phyloP scores from a whole-genome alignment of 306 rosid genomes.

The Fagus sylvatica region DNA sequence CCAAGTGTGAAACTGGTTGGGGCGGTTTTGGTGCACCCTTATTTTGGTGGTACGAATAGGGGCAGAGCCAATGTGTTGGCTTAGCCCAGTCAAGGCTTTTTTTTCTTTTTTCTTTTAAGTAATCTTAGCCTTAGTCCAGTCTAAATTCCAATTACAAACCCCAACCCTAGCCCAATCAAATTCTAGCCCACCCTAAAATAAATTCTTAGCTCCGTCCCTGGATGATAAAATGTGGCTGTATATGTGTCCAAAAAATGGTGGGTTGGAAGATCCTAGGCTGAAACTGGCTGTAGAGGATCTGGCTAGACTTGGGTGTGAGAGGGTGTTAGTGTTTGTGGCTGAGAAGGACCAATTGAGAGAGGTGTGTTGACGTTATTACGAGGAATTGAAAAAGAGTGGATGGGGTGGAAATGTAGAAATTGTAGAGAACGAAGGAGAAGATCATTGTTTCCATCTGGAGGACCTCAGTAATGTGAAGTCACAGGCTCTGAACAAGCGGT shows the following conservation, averaged over 20 bases:
- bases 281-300: constrained; percentile 30
- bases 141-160: too few species aligned
- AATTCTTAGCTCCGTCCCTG: too few species aligned
- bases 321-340: constrained; percentile 34
- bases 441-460: constrained; percentile 35
- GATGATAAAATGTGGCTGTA: constrained; percentile 21
- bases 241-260: constrained; percentile 26
- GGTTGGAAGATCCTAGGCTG: constrained; percentile 34
- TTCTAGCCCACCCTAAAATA: too few species aligned
- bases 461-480: constrained; percentile 24
- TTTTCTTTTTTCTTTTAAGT: too few species aligned
- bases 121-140: too few species aligned
- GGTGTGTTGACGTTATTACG: constrained; percentile 17
- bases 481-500: constrained; percentile 5
- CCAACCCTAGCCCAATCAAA: too few species aligned
- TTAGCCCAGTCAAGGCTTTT: too few species aligned
- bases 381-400: constrained; percentile 26
- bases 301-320: constrained; percentile 12
- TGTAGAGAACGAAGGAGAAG: constrained; percentile 27
- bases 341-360: constrained; percentile 32
- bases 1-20: constrained; percentile 12
- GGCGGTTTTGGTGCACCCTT: constrained; percentile 33
- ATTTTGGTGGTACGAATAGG: constrained; percentile 6
- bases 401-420: constrained; percentile 34
- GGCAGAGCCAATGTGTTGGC: too few species aligned